Evolutionary conservation across 2,329 filamentous ascomycete genomes (phyloP).

Genomic region (Fusarium temperatum): DNA sequence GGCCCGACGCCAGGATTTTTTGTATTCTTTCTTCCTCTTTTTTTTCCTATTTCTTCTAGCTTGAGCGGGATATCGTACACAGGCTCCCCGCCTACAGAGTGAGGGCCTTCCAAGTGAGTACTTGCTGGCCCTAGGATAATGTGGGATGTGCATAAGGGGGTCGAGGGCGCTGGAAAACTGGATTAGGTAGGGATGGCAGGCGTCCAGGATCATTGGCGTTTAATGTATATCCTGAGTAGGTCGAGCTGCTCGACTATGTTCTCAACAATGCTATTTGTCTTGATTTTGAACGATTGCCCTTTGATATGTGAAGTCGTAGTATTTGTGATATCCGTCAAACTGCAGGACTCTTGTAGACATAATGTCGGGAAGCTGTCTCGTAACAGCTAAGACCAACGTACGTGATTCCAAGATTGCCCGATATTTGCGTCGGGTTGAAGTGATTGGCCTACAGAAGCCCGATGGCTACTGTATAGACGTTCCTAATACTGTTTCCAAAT

Average conservation of each 20-base stretch:
- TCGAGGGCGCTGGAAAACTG: slow-evolving; percentile 27
- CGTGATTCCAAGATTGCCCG: background rate
- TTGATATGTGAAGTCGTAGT: background rate
- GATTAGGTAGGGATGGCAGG: slow-evolving; percentile 26
- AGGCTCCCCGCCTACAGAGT: background rate
- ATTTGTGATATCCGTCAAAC: background rate
- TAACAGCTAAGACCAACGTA: background rate
- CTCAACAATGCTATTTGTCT: slow-evolving; percentile 38
- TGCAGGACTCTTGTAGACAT: background rate
- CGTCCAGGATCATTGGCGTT: slow-evolving; percentile 36
- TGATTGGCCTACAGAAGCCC: background rate
- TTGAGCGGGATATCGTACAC: slow-evolving; percentile 6
- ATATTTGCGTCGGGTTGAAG: background rate
- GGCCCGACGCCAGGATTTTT: slow-evolving; percentile 35
- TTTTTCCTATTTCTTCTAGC: background rate
- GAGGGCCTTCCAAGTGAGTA: slow-evolving; percentile 12
- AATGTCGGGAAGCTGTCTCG: background rate
- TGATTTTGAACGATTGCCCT: background rate
- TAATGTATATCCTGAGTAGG: slow-evolving; percentile 39
- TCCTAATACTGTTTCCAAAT: background rate
- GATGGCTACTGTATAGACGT: background rate
- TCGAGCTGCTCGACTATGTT: slow-evolving; percentile 35
- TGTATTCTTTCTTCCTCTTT: slow-evolving; percentile 10
- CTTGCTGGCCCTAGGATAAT: slow-evolving; percentile 33
- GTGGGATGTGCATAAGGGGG: slow-evolving; percentile 25